Conservation (phyloP, 495 filamentous ascomycete genomes). For the Acidiella bohemica region DNA sequence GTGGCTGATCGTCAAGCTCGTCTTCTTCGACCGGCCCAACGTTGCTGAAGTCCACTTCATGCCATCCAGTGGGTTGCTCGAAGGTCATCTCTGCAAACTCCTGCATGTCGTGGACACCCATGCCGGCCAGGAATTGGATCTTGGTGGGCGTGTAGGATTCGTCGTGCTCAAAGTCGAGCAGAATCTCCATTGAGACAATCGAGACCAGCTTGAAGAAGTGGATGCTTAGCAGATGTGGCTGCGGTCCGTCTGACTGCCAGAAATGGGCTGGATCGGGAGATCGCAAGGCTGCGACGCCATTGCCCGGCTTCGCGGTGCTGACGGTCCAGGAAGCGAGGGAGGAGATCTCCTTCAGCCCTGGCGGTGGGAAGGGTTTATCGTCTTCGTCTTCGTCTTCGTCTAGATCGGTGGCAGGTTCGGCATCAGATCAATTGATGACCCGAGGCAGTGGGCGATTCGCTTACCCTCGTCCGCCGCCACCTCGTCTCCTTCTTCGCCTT, state of each 20-base stretch:
- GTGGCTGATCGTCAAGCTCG: constrained; percentile 24
- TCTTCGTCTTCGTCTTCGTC: constrained; percentile 6
- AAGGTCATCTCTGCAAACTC: constrained; percentile 69
- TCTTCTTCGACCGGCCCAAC: constrained; percentile 39
- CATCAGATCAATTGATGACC: no score
- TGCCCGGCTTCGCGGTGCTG: constrained; percentile 79
- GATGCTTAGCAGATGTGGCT: constrained; percentile 84
- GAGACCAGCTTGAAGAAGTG: constrained; percentile 91
- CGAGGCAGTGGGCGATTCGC: no score
- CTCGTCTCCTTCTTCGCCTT: no score
- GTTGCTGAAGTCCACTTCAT: constrained; percentile 62
- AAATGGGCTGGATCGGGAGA: constrained; percentile 64
- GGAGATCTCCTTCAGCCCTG: constrained; percentile 54
- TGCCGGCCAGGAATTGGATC: constrained; percentile 74
- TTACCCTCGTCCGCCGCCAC: no score
- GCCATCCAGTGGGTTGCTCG: constrained; percentile 76
- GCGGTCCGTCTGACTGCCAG: constrained; percentile 97
- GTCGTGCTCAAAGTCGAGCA: constrained; percentile 79
- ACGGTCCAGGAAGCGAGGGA: constrained; percentile 90
- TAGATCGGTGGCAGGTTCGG: no score
- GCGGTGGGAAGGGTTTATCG: constrained; percentile 13
- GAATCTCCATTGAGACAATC: constrained; percentile 70
- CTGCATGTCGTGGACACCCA: constrained; percentile 71
- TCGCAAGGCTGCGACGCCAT: constrained; percentile 72
- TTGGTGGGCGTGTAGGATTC: constrained; percentile 96